A percentile compares a stretch with the other conserved stretches of the same genome.
These are phyloP conservation scores for Globisporangium irregulare DNA, from an alignment of 352 stramenopile genomes.

Conservation along the genomic window DNA sequence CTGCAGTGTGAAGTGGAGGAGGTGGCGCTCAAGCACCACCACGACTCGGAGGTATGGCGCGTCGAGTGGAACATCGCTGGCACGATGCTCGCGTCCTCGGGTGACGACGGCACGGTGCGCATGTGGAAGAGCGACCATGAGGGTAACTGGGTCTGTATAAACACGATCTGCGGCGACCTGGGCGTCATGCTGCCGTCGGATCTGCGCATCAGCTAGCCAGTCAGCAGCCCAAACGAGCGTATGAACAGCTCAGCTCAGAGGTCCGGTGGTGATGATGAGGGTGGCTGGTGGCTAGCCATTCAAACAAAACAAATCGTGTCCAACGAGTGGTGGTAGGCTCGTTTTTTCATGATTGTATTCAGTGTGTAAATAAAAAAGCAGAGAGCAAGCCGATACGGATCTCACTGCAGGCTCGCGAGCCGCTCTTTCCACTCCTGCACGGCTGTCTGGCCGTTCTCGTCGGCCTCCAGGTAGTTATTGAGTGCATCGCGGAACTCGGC, in stretches of 20 bases:
- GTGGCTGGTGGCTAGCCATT: not conserved
- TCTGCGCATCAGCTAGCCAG: conserved; percentile 19
- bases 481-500: conserved; percentile 73
- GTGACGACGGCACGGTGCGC: conserved; percentile 93
- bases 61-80: conserved; percentile 97
- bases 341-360: conserved; percentile 7
- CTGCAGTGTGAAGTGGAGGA: conserved; percentile 70
- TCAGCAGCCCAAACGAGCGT: not conserved
- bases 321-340: not conserved
- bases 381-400: not conserved
- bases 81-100: conserved; percentile 92
- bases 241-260: not conserved
- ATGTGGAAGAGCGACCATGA: conserved; percentile 95
- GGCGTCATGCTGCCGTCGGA: conserved; percentile 30
- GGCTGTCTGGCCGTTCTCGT: conserved; percentile 39
- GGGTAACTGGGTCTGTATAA: conserved; percentile 91
- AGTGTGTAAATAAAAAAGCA: not conserved
- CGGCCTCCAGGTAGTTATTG: conserved; percentile 60
- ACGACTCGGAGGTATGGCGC: conserved; percentile 92
- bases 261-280: not conserved
- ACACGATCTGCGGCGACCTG: conserved; percentile 78
- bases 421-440: conserved; percentile 52
- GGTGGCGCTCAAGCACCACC: conserved; percentile 76
- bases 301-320: not conserved
- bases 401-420: conserved; percentile 6